phyloP scores from a whole-genome alignment of 139 green algal genomes.

The Chlamydomonas sp. region DNA sequence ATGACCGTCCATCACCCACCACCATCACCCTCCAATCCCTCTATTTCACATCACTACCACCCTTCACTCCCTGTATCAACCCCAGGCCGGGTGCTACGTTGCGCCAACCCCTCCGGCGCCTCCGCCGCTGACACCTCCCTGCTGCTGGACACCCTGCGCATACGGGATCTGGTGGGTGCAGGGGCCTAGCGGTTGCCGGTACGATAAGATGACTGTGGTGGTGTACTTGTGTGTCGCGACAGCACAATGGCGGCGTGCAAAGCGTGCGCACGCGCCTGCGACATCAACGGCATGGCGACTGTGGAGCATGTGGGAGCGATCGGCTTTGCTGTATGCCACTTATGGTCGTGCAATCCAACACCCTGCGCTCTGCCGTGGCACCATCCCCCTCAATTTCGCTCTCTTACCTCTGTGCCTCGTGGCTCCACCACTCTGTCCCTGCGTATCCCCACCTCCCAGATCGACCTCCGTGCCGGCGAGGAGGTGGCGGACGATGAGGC shows the following conservation, averaged over 20 bases:
- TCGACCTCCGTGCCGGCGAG: constrained; percentile 26
- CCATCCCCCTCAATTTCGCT: neutral
- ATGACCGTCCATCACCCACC: neutral
- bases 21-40: neutral
- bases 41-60: neutral
- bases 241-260: neutral
- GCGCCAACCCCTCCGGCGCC: constrained; percentile 33
- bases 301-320: neutral
- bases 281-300: neutral
- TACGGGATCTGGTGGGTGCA: constrained; percentile 32
- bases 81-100: constrained; percentile 25
- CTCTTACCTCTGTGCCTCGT: neutral
- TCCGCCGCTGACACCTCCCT: neutral
- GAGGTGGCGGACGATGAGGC: constrained; percentile 26
- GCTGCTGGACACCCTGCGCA: constrained; percentile 12
- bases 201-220: neutral
- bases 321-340: neutral
- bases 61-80: neutral
- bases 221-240: too few species aligned
- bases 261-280: neutral
- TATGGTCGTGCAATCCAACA: neutral
- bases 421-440: too few species aligned
- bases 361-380: neutral
- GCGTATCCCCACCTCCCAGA: neutral
- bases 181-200: neutral